phyloP scores from a whole-genome alignment of 441 rosid species.

The Bruguiera hainesii region DNA sequence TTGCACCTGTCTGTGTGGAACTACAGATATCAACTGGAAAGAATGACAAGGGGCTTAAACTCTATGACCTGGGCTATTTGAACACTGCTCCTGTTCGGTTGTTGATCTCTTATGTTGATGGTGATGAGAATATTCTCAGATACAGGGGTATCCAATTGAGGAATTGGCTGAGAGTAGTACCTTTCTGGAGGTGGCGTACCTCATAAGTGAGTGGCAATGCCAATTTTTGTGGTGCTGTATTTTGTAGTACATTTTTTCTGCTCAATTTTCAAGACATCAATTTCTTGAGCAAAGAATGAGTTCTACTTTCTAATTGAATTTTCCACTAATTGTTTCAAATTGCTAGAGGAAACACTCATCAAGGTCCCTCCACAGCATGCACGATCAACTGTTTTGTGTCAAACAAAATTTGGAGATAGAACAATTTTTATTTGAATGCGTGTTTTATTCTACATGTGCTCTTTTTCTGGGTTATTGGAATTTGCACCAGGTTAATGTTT shows the following conservation, averaged over 20 bases:
- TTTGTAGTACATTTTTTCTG: not conserved
- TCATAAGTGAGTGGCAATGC: constrained; percentile 37
- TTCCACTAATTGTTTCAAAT: too few relatives aligned
- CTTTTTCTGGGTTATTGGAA: not conserved
- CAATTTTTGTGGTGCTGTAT: not conserved
- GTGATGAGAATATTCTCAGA: constrained; percentile 85
- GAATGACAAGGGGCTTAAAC: constrained; percentile 74
- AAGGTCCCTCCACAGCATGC: too few relatives aligned
- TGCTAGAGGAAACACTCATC: too few relatives aligned
- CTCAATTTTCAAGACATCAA: not conserved
- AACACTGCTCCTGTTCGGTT: constrained; percentile 93
- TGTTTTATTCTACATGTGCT: too few relatives aligned
- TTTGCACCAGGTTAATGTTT: not conserved
- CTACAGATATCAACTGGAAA: constrained; percentile 73
- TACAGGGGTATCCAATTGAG: constrained; percentile 85
- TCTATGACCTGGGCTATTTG: constrained; percentile 89
- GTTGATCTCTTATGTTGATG: constrained; percentile 77
- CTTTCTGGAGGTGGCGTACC: constrained; percentile 68
- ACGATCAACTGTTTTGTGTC: too few relatives aligned
- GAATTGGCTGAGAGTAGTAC: constrained; percentile 79
- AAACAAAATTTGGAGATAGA: too few relatives aligned
- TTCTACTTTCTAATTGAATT: too few relatives aligned
- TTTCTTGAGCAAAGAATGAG: too few relatives aligned
- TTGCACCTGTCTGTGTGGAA: not conserved
- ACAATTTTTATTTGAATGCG: too few relatives aligned